A percentile compares a stretch with the other conserved stretches of the same genome.
These are phyloP conservation scores for Termitomyces sp. DNA, from an alignment of 768 basidiomycete species.

Conservation along the genomic window DNA sequence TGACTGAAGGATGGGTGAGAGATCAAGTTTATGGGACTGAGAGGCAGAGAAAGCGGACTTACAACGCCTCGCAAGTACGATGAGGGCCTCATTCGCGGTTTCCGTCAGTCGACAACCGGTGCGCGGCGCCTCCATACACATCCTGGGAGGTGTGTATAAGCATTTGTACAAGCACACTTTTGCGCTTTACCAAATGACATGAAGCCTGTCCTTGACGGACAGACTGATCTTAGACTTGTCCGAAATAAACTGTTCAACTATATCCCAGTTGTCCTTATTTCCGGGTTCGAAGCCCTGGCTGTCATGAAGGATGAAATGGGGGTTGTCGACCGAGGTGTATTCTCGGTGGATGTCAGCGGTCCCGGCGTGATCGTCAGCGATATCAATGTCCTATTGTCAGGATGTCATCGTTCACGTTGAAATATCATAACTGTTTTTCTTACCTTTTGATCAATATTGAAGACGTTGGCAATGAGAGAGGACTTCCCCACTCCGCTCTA, in stretches of 20 bases:
- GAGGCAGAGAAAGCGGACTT: background rate
- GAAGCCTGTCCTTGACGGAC: background rate
- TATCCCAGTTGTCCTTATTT: background rate
- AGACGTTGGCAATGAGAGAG: background rate
- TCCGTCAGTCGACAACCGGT: background rate
- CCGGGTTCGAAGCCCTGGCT: background rate
- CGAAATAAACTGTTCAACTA: background rate
- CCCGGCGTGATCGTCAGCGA: background rate
- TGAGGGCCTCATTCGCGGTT: background rate
- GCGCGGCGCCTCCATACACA: background rate
- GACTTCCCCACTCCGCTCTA: slow-evolving; percentile 1
- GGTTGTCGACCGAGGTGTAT: background rate
- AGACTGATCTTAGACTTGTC: background rate
- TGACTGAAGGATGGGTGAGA: background rate
- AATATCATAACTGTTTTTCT: background rate
- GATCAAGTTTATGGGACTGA: background rate
- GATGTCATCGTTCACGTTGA: background rate
- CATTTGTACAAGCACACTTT: background rate
- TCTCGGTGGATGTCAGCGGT: background rate
- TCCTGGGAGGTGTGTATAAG: background rate
- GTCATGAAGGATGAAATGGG: slow-evolving; percentile 1
- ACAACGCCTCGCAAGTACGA: background rate
- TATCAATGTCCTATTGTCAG: slow-evolving; percentile 1
- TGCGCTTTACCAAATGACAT: background rate
- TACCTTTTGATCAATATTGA: background rate